phyloP scores from a whole-genome alignment of 2,329 filamentous ascomycete species.

The Aspergillus niger region DNA sequence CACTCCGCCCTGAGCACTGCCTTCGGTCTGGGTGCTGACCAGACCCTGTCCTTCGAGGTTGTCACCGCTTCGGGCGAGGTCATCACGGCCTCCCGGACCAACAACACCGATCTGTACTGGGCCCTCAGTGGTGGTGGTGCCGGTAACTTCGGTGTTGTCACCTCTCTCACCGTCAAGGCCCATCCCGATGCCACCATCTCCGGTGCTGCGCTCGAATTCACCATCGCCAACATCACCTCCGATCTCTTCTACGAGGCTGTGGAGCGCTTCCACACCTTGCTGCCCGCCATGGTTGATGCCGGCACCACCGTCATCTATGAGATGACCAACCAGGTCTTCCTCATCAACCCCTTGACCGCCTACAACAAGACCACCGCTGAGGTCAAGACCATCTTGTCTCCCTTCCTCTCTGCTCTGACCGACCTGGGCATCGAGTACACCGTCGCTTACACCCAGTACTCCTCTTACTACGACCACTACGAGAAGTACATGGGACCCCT shows the following conservation, averaged over 20 bases:
- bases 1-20: constrained; percentile 56
- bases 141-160: constrained; percentile 61
- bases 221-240: constrained; percentile 32
- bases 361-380: constrained; percentile 50
- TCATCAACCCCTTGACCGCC: constrained; percentile 50
- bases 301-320: constrained; percentile 55
- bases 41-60: constrained; percentile 58
- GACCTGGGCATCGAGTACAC: constrained; percentile 37
- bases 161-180: constrained; percentile 57
- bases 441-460: constrained; percentile 30
- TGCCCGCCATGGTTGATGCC: constrained; percentile 54
- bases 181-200: constrained; percentile 48
- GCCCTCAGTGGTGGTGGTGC: constrained; percentile 62
- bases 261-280: constrained; percentile 50
- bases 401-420: constrained; percentile 47
- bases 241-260: constrained; percentile 57
- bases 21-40: constrained; percentile 63
- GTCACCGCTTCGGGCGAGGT: constrained; percentile 54
- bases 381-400: constrained; percentile 48
- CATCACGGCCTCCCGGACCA: constrained; percentile 49
- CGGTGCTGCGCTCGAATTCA: constrained; percentile 50
- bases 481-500: constrained; percentile 34
- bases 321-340: constrained; percentile 53
- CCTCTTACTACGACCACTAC: constrained; percentile 40
- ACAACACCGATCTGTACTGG: constrained; percentile 64